Base-by-base conservation (phyloP, 2,329 filamentous ascomycete species). In the Aciculosporium take region DNA sequence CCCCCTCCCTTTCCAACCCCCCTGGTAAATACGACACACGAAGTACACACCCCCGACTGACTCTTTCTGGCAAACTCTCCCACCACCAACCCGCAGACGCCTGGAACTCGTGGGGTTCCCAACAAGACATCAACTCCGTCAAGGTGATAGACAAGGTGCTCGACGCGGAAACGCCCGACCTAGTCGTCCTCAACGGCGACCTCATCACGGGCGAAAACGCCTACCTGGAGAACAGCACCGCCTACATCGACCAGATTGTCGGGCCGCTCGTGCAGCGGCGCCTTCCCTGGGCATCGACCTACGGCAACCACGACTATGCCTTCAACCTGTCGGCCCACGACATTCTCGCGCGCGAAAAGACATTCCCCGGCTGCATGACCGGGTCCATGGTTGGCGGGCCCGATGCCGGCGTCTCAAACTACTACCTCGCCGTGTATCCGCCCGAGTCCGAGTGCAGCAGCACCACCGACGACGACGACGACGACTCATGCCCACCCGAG, bases 101-200 rank as follows among this genome's bases (percentile, higher is more conserved):
- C 3, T 65, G 62, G 53, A 58, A 63, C 25, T 48, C 53, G 18
- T 74, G 64, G 63, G 58, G 58, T 0, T 63, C 66, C 4, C 60
- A 63, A 25, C 70, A 74, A 45, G 80, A 84, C 54, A 52, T 65
- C 44, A 71, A 72, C 39, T 74, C 74, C 0, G 58, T 71, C 4
- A 49, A 58, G 4, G 74, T 82, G 0, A 73, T 84, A 50, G 65
- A 67, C 38, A 59, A 62, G 1, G 61, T 84, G 5, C 66, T 85
- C 1, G 64, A 74, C 28, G 57, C 55, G 0, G 79, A 84, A 44
- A 50, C 54, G 0, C 69, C 74, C 0, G 64, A 75, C 30, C 64
- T 85, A 0, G 78, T 81, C 0, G 72, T 85, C 0, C 57, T 85
- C 23, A 85, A 84, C 41, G 81, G 81, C 12, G 81, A 85, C 49